Conservation (phyloP, 208 protist genomes). For the Leishmania major region DNA sequence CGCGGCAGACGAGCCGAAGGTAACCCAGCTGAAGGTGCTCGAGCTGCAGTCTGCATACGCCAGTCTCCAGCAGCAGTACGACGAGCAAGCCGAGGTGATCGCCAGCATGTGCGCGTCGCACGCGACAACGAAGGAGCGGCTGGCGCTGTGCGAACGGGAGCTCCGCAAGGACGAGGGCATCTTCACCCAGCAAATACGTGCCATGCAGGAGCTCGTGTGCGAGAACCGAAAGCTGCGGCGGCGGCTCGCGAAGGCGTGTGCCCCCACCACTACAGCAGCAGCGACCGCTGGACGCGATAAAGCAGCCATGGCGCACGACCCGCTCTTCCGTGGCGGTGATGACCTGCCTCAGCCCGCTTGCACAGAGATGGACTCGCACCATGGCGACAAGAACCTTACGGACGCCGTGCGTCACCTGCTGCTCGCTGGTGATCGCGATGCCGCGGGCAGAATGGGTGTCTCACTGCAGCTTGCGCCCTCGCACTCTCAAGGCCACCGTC, state of each 20-base stretch:
- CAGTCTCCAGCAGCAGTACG: conserved; percentile 31
- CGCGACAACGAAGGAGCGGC: conserved; percentile 34
- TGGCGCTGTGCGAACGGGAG: conserved; percentile 65
- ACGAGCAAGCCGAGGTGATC: conserved; percentile 21
- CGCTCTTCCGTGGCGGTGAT: neutral
- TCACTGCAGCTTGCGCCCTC: neutral
- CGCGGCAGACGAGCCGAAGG: neutral
- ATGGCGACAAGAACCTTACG: neutral
- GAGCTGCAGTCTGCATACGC: conserved; percentile 16
- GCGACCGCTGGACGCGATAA: neutral
- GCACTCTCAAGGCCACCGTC: neutral
- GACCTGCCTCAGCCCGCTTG: neutral
- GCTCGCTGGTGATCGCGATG: conserved; percentile 6
- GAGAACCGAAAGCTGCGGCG: conserved; percentile 54
- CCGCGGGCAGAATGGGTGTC: neutral
- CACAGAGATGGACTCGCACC: neutral
- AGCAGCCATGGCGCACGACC: neutral
- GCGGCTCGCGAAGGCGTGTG: conserved; percentile 13
- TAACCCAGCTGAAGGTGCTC: neutral
- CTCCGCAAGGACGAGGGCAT: conserved; percentile 71
- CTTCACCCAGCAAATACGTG: conserved; percentile 73
- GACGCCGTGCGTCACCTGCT: neutral
- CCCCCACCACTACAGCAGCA: neutral
- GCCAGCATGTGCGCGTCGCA: conserved; percentile 21
- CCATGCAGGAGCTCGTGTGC: conserved; percentile 48